Evolutionary conservation across 371 early-diverging fungal genomes (phyloP).

Genomic region (Mucor mucedo): DNA sequence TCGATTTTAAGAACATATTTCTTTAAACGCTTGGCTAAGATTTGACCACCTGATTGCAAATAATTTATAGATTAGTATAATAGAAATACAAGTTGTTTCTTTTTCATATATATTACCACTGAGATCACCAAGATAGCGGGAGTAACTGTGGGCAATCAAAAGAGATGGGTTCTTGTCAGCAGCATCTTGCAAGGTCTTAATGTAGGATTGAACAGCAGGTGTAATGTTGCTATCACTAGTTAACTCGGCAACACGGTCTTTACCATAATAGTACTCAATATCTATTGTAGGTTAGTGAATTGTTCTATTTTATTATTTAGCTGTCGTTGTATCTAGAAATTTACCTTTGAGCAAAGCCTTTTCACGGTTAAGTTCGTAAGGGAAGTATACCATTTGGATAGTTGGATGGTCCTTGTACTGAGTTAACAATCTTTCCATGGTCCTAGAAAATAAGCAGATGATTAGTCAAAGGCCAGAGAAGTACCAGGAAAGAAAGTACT

Average conservation of each 20-base stretch:
- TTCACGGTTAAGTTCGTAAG: constrained; percentile 53
- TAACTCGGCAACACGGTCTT: constrained; percentile 48
- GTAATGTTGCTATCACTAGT: constrained; percentile 43
- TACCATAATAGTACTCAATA: constrained; percentile 60
- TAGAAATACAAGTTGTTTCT: not conserved
- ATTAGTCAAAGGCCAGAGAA: not conserved
- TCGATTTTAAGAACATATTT: constrained; percentile 50
- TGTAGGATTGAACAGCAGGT: constrained; percentile 55
- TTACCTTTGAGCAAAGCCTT: constrained; percentile 47
- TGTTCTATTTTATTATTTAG: not conserved
- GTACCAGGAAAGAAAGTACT: not conserved
- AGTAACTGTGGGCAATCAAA: constrained; percentile 62
- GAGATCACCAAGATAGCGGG: constrained; percentile 67
- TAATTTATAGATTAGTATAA: not conserved
- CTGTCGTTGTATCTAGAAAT: not conserved
- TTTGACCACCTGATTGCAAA: constrained; percentile 54
- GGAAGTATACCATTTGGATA: constrained; percentile 58
- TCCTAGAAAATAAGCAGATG: constrained; percentile 1
- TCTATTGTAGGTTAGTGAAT: constrained; percentile 26
- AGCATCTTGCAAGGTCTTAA: constrained; percentile 52
- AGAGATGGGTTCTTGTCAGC: constrained; percentile 52
- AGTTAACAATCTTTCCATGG: constrained; percentile 56
- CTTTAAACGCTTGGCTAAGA: constrained; percentile 58
- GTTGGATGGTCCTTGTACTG: constrained; percentile 52
- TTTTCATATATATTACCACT: constrained; percentile 35